These are phyloP conservation scores for Alloascoidea africana DNA, from an alignment of 805 yeast species.

Conservation along the genomic window DNA sequence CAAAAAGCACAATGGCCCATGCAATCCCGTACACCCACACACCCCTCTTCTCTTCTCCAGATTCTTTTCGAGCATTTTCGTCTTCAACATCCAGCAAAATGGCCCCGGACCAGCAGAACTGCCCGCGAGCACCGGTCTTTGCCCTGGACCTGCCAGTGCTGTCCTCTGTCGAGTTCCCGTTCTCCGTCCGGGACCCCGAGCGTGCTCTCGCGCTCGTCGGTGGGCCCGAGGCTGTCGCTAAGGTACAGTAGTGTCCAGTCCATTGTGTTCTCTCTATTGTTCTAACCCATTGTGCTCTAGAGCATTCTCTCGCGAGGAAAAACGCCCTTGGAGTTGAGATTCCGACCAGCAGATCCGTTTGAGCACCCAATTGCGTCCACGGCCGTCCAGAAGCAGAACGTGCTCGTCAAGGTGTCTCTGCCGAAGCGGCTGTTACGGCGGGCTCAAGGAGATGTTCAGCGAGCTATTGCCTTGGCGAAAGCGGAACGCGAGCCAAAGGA, in stretches of 20 bases:
- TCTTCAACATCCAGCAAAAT: background rate
- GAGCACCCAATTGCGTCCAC: constrained; percentile 33
- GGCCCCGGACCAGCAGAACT: constrained; percentile 10
- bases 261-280: background rate
- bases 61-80: background rate
- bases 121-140: constrained; percentile 32
- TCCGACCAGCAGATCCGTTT: constrained; percentile 19
- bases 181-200: constrained; percentile 35
- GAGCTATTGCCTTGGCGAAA: constrained; percentile 53
- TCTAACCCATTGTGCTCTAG: constrained; percentile 13
- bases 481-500: constrained; percentile 27
- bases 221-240: constrained; percentile 25
- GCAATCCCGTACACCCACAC: background rate
- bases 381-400: constrained; percentile 11
- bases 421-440: constrained; percentile 14
- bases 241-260: constrained; percentile 11
- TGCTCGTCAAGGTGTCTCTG: constrained; percentile 18
- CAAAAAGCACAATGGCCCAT: background rate
- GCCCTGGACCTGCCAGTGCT: constrained; percentile 63
- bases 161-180: constrained; percentile 66
- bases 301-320: constrained; percentile 15
- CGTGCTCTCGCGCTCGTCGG: constrained; percentile 32
- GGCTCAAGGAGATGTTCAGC: constrained; percentile 26
- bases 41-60: background rate
- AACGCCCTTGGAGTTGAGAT: constrained; percentile 18